Conservation (phyloP, 116 monocot species). For the Cymodocea nodosa region DNA sequence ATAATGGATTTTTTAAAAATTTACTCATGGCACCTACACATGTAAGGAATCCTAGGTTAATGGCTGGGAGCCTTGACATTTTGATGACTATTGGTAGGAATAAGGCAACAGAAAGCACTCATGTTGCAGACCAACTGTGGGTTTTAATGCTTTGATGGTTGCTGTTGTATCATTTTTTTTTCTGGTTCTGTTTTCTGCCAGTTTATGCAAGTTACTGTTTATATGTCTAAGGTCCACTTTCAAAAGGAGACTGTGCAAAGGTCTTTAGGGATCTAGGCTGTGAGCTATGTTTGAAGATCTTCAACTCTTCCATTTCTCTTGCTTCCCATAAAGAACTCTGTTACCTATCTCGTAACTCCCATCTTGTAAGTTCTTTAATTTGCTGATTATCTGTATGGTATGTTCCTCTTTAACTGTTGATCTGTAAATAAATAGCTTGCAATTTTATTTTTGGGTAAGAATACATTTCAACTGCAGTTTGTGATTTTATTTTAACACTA, state of each 20-base stretch:
- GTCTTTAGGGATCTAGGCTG: constrained; percentile 34
- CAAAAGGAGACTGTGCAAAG: constrained; percentile 27
- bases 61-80: too few species aligned
- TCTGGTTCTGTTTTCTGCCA: not conserved
- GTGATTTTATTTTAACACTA: too few species aligned
- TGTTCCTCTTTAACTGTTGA: not conserved
- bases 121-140: too few species aligned
- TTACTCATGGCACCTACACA: too few species aligned
- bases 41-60: too few species aligned
- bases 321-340: constrained; percentile 23
- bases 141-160: too few species aligned
- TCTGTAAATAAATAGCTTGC: not conserved
- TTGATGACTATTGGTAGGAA: too few species aligned
- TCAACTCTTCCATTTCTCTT: constrained; percentile 13
- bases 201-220: not conserved
- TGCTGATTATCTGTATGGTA: not conserved
- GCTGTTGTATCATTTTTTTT: not conserved
- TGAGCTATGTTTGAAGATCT: constrained; percentile 24
- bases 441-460: not conserved
- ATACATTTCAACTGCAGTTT: not conserved
- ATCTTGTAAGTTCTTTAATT: constrained; percentile 9
- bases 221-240: constrained; percentile 26
- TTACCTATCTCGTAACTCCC: constrained; percentile 8
- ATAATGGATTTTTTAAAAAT: too few species aligned
- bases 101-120: too few species aligned